Evolutionary conservation across 805 yeast genomes (phyloP).

Genomic region (Metschnikowia henanensis): DNA sequence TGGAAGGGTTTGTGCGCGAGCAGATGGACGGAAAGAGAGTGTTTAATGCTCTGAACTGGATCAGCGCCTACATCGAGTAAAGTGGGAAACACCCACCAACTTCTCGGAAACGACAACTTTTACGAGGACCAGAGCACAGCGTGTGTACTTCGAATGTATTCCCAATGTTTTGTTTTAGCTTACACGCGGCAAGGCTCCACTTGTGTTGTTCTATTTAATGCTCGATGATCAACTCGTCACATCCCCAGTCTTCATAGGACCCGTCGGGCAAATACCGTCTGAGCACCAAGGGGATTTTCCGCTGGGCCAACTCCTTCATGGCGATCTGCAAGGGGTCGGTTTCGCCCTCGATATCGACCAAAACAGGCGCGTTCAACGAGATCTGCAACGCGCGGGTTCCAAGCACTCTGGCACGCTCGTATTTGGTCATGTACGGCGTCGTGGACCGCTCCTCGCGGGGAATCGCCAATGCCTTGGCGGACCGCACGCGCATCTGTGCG

Average conservation of each 20-base stretch:
- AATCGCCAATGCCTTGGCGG: slow-evolving; percentile 79
- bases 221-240: slow-evolving; percentile 95
- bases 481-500: slow-evolving; percentile 49
- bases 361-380: slow-evolving; percentile 97
- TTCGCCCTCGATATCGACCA: slow-evolving; percentile 98
- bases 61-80: slow-evolving; percentile 50
- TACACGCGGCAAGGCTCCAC: background rate
- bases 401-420: slow-evolving; percentile 95
- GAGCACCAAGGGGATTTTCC: slow-evolving; percentile 92
- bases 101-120: too few relatives aligned
- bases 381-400: slow-evolving; percentile 98
- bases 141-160: background rate
- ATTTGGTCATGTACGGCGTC: slow-evolving; percentile 98
- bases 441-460: slow-evolving; percentile 88
- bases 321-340: slow-evolving; percentile 98
- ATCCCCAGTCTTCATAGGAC: slow-evolving; percentile 97
- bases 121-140: background rate
- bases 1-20: slow-evolving; percentile 55
- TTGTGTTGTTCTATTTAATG: slow-evolving; percentile 28
- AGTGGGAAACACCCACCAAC: background rate
- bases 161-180: background rate
- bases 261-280: slow-evolving; percentile 98
- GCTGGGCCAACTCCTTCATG: slow-evolving; percentile 92
- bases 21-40: slow-evolving; percentile 56
- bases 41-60: slow-evolving; percentile 64